Evolutionary conservation across 495 filamentous ascomycete species (phyloP).

Genomic region (Hypoxylon intermedium): DNA sequence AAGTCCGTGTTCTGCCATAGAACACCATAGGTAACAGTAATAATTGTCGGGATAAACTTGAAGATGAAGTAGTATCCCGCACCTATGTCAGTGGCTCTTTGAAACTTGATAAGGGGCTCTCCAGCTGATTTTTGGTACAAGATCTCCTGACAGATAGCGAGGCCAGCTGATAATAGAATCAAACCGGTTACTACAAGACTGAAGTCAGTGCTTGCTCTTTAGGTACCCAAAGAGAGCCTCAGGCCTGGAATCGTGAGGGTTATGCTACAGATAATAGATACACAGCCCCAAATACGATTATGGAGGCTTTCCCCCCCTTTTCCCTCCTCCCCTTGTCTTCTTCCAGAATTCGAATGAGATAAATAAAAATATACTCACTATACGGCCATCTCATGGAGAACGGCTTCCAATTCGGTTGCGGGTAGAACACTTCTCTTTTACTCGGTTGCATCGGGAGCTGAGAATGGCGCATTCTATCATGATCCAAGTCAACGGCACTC

Average conservation of each 20-base stretch:
- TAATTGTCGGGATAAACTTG: constrained; percentile 74
- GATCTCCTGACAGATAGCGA: constrained; percentile 65
- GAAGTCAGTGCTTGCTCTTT: neutral
- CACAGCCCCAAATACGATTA: too few relatives aligned
- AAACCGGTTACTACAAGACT: constrained; percentile 41
- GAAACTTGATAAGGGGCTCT: constrained; percentile 58
- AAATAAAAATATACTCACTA: constrained; percentile 38
- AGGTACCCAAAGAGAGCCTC: neutral
- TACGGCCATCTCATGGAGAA: constrained; percentile 74
- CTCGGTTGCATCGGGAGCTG: constrained; percentile 38
- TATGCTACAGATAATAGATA: too few relatives aligned
- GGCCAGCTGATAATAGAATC: constrained; percentile 60
- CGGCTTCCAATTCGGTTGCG: constrained; percentile 74
- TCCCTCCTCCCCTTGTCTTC: too few relatives aligned
- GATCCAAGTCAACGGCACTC: constrained; percentile 10
- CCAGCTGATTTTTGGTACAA: constrained; percentile 63
- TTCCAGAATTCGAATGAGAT: neutral
- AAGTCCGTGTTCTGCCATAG: constrained; percentile 78
- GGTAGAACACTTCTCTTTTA: constrained; percentile 57
- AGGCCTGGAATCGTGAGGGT: too few relatives aligned
- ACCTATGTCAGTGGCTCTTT: constrained; percentile 57
- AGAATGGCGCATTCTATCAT: constrained; percentile 34
- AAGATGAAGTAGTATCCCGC: constrained; percentile 66
- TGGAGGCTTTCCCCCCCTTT: too few relatives aligned
- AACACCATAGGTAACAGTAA: constrained; percentile 74